These are phyloP conservation scores for Russula virescens DNA, from an alignment of 768 basidiomycete species.

Conservation along the genomic window DNA sequence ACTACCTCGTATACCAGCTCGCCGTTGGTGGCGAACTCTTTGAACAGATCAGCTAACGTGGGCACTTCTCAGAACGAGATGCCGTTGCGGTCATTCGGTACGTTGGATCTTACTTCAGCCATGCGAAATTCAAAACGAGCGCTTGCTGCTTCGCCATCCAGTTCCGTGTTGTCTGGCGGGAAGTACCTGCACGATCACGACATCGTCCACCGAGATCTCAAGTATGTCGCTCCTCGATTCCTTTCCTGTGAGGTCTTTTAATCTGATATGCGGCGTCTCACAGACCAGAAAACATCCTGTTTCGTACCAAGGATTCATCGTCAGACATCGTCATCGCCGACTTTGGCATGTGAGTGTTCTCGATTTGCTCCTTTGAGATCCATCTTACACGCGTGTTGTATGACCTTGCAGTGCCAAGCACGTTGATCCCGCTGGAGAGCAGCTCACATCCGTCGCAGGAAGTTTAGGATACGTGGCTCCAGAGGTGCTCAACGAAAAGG, in stretches of 20 bases:
- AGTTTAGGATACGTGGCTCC: slow-evolving; percentile 91
- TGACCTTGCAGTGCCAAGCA: slow-evolving; percentile 64
- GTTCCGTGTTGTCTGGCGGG: slow-evolving; percentile 80
- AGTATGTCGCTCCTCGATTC: slow-evolving; percentile 38
- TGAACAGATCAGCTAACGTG: slow-evolving; percentile 73
- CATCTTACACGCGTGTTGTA: neutral
- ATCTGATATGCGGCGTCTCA: neutral
- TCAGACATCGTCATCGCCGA: slow-evolving; percentile 92
- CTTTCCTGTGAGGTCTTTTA: neutral
- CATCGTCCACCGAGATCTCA: slow-evolving; percentile 95
- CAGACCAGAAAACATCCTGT: slow-evolving; percentile 95
- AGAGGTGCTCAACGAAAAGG: slow-evolving; percentile 72
- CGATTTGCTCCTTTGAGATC: neutral
- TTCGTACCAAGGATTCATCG: slow-evolving; percentile 64
- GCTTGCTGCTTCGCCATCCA: slow-evolving; percentile 31
- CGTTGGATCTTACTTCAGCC: slow-evolving; percentile 22
- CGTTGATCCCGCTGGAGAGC: slow-evolving; percentile 63
- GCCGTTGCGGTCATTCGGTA: slow-evolving; percentile 73
- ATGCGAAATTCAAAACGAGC: neutral
- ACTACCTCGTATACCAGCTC: slow-evolving; percentile 93
- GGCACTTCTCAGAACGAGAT: slow-evolving; percentile 92
- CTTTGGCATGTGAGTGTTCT: slow-evolving; percentile 81
- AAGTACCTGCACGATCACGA: slow-evolving; percentile 86
- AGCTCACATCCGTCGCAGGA: slow-evolving; percentile 66
- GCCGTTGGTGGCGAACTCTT: slow-evolving; percentile 94